These are phyloP conservation scores for Nicotiana otophora DNA, from an alignment of 257 asterid genomes.

Conservation along the genomic window DNA sequence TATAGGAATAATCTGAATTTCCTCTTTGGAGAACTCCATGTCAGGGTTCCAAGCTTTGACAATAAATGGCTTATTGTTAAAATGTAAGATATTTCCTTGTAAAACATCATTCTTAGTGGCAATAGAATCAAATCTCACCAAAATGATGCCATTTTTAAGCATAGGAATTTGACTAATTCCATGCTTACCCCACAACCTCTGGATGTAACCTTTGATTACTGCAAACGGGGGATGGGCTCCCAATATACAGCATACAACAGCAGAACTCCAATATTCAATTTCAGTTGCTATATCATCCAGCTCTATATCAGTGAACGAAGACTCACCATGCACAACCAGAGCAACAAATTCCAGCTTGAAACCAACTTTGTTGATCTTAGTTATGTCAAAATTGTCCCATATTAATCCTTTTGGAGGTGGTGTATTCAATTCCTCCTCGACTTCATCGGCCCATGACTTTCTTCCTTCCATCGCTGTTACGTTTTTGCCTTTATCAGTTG, in stretches of 20 bases:
- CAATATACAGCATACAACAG: background rate
- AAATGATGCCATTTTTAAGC: background rate
- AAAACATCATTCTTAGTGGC: background rate
- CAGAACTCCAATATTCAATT: background rate
- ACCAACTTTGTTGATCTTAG: background rate
- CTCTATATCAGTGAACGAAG: background rate
- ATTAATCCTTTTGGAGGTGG: background rate
- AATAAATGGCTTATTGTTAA: no score
- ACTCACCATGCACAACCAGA: background rate
- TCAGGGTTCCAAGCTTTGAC: background rate
- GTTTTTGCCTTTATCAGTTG: no score
- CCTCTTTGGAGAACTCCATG: background rate
- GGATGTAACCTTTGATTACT: background rate
- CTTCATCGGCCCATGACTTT: no score
- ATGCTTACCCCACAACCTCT: background rate
- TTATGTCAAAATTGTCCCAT: background rate
- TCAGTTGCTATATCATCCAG: background rate
- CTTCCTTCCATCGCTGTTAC: no score
- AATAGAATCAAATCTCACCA: background rate
- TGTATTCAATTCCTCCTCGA: background rate
- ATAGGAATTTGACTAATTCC: background rate
- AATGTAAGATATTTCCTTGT: background rate
- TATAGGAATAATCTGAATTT: background rate
- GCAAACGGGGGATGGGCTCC: background rate
- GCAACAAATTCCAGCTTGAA: background rate